These are phyloP conservation scores for Lactarius tabidus DNA, from an alignment of 768 basidiomycete genomes.

Conservation along the genomic window DNA sequence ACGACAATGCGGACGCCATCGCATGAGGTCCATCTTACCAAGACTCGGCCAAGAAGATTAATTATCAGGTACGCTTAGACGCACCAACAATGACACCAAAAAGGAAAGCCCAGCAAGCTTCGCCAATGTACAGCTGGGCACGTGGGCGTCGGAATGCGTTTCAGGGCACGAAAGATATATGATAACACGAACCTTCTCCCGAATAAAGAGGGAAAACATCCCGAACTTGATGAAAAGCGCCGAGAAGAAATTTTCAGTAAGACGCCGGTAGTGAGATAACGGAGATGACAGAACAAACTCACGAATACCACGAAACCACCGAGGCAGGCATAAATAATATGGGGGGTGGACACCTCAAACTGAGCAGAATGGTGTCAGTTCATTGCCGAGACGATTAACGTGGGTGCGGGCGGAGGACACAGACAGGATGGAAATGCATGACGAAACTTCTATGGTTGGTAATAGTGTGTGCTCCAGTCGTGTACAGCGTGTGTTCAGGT, in stretches of 20 bases:
- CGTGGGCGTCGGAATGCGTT: constrained; percentile 1
- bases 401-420: constrained; percentile 22
- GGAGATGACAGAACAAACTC: constrained; percentile 29
- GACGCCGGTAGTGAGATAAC: background rate
- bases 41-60: background rate
- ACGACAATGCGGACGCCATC: background rate
- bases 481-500: constrained; percentile 1
- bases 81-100: constrained; percentile 87
- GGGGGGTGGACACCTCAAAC: constrained; percentile 64
- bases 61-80: constrained; percentile 27
- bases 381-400: background rate
- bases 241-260: background rate
- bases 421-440: constrained; percentile 51
- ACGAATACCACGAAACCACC: constrained; percentile 80
- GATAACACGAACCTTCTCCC: constrained; percentile 61
- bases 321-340: constrained; percentile 74
- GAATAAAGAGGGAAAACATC: constrained; percentile 90
- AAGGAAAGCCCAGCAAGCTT: constrained; percentile 93
- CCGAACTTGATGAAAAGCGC: constrained; percentile 57
- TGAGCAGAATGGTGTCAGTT: constrained; percentile 24
- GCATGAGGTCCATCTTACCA: background rate
- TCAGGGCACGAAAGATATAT: background rate
- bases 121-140: constrained; percentile 80
- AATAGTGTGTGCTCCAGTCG: background rate
- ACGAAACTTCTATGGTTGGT: background rate